phyloP scores from a whole-genome alignment of 495 filamentous ascomycete species.

The Cercophora samala region DNA sequence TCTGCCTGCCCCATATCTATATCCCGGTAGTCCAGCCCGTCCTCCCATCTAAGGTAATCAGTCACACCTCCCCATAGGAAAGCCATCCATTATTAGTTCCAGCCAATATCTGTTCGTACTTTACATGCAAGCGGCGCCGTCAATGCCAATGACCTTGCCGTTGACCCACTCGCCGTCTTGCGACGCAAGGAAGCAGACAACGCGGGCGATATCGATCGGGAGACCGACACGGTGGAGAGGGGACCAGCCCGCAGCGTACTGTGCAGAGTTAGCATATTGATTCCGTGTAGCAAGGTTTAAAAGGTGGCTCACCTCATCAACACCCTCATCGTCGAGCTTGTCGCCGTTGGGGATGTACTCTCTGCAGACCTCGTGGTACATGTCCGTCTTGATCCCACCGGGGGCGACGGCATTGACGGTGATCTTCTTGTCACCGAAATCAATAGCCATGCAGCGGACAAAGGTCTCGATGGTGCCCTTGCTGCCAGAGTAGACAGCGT shows the following conservation, averaged over 20 bases:
- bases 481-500: conserved; percentile 53
- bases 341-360: conserved; percentile 62
- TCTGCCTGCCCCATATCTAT: not conserved
- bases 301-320: conserved; percentile 26
- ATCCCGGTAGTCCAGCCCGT: not conserved
- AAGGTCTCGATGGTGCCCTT: conserved; percentile 41
- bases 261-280: conserved; percentile 18
- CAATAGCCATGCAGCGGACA: conserved; percentile 36
- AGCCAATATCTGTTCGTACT: conserved; percentile 6
- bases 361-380: conserved; percentile 62
- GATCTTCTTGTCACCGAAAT: conserved; percentile 47
- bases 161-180: conserved; percentile 67
- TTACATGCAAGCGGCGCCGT: conserved; percentile 50
- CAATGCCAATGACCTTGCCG: conserved; percentile 53
- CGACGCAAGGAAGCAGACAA: conserved; percentile 61
- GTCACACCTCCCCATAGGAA: not conserved
- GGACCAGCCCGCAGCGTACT: conserved; percentile 54
- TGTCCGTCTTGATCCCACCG: conserved; percentile 66
- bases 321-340: conserved; percentile 41
- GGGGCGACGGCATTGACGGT: conserved; percentile 66
- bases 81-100: not conserved
- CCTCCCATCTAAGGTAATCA: not conserved
- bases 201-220: conserved; percentile 62
- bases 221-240: conserved; percentile 59
- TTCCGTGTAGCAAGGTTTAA: not conserved